Base-by-base conservation (phyloP, 495 filamentous ascomycete species). In the Hypoxylon rickii region DNA sequence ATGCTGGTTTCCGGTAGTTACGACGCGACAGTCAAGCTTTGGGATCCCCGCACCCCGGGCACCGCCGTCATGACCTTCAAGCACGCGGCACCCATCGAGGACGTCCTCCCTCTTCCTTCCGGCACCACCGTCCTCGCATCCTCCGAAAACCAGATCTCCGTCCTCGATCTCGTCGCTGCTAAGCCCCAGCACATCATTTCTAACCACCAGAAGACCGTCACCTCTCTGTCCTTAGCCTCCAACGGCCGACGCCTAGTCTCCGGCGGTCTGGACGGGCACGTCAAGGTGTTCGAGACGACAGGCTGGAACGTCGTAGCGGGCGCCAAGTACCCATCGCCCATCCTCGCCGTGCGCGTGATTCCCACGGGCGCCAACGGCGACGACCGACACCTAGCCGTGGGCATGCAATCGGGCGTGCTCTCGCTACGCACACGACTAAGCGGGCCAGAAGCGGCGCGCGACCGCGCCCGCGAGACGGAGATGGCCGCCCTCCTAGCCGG, bases 201-300 rank as follows among this genome's bases (percentile, higher is more conserved):
- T 47, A 96, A 92, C 66, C 95, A 99, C 70, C 94, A 99, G 72
- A 97, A 97, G 83, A 96, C 94, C 0, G 90, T 99, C 22, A 97
- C 94, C 0, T 83, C 89, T 3, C 79, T 99, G 26, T 77, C 74
- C 36, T 67, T 81, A n/a, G 94, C 91, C 0, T 89, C 88, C 21
- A 85, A 89, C 59, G 84, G 86, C 13, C 83, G 84, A 5, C 82
- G 95, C 37, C 77, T 99, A 40, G 81, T 99, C 52, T 89, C 83
- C 66, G 95, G 90, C 69, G 88, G 85, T 12, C 76, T 99, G 24
- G 94, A 99, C 70, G 95, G 95, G 11, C 94, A 97, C 67, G 82
- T 99, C 71, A 99, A 99, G 75, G 82, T 97, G 31, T 96, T 93
- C 58, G 93, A 97, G 72, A 94, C 92, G 1, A 83, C 83, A 0